phyloP scores from a whole-genome alignment of 129 eudicot genomes.

The Centaurea solstitialis region DNA sequence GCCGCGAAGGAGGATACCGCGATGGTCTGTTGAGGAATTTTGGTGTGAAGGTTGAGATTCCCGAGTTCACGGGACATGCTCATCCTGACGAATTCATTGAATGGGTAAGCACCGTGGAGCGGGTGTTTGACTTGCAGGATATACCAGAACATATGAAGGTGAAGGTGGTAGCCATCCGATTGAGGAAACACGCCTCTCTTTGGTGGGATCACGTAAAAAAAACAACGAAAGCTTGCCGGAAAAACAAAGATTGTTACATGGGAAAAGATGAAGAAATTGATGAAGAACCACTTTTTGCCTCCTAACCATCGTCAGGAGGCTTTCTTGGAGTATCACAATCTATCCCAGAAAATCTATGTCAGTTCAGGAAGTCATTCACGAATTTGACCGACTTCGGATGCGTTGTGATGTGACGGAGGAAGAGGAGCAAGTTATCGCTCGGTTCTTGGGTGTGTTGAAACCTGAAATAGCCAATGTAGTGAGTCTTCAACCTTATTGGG shows the following conservation, averaged over 20 bases:
- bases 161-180: too few relatives aligned
- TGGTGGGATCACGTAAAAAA: too few relatives aligned
- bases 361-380: background rate
- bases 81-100: background rate
- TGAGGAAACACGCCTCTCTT: too few relatives aligned
- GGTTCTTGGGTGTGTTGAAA: too few relatives aligned
- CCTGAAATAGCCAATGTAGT: too few relatives aligned
- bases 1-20: background rate
- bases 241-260: background rate
- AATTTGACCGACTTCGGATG: background rate
- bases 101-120: background rate
- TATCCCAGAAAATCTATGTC: background rate
- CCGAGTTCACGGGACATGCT: background rate
- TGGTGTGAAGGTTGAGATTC: background rate
- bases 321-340: background rate
- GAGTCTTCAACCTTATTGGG: too few relatives aligned
- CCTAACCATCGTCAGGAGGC: background rate
- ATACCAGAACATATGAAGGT: too few relatives aligned
- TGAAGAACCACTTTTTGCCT: background rate
- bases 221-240: background rate
- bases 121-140: too few relatives aligned
- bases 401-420: background rate
- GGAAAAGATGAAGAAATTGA: background rate
- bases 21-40: background rate
- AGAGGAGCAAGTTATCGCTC: too few relatives aligned